Percentiles rank a stretch among this genome's conserved stretches.
Conservation (phyloP, 257 asterid species). For the Ajuga chamaepitys region DNA sequence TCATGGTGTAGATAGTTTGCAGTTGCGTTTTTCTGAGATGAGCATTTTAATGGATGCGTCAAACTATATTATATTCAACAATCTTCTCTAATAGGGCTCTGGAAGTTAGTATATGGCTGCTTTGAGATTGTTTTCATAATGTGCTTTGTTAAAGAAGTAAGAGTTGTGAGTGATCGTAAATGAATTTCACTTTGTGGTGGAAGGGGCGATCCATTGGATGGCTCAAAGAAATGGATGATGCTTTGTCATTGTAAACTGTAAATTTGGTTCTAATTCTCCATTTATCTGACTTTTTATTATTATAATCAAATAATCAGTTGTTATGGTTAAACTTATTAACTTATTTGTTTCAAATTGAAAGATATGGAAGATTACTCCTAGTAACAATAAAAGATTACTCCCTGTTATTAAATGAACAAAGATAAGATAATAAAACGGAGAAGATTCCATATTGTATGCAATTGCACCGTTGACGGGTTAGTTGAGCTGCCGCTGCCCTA, state of each 20-base stretch:
- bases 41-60: neutral
- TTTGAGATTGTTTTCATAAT: neutral
- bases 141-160: neutral
- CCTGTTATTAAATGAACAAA: neutral
- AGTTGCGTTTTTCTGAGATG: neutral
- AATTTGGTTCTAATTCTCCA: neutral
- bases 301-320: too few species aligned
- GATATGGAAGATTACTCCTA: too few species aligned
- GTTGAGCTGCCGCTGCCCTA: constrained; percentile 2
- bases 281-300: neutral
- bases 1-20: neutral
- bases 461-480: neutral
- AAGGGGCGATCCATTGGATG: neutral
- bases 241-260: neutral
- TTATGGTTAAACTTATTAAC: neutral
- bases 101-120: neutral
- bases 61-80: neutral
- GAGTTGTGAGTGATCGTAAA: neutral
- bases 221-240: neutral
- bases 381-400: neutral
- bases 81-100: neutral
- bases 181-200: neutral
- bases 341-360: neutral
- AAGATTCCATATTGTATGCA: neutral
- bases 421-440: neutral